Evolutionary conservation across 129 eudicot genomes (phyloP), one percentile per base, ranked within the genome.

Genomic region (Calendula officinalis): DNA sequence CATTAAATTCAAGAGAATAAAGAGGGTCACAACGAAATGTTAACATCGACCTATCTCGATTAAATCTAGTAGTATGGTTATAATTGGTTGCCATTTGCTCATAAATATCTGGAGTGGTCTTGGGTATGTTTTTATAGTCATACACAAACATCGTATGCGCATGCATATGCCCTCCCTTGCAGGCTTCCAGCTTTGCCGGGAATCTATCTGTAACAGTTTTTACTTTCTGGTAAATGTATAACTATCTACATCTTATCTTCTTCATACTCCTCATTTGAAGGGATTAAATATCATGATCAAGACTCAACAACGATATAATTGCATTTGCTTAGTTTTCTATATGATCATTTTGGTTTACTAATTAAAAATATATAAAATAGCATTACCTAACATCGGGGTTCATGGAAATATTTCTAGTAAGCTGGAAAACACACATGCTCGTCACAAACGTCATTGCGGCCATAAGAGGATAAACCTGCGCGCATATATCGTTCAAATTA

Each of bases 371-470:
- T 60, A 35, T 33, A 15, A n/a, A 16, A 16, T 16, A 8, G 2
- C 46, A 15, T 27, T 78, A 91, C 98, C 96, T 87, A 74, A 91
- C 98, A 51, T 84, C 98, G 22, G 96, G 98, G 64, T 91, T 91
- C 70, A 82, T 55, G 68, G 81, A 52, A 32, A 84, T 22, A 67
- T 91, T 91, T 73, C 98, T 78, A 6, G 96, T 84, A n/a, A 91
- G 96, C 69, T 87, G 96, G 51, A 87, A 91, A 62, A 82, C 64
- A 68, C 94, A 84, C 96, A 91, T 87, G 14, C 84, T 68, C 0
- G 86, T 78, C 27, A 91, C 98, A 59, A 91, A 91, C 4, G 84
- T 80, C 98, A 91, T 87, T 4, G 98, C 98, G 33, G 94, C 98
- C 86, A 91, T 54, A 1, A 91, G 73, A 65, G 98, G 98, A 65